These are phyloP conservation scores for Monilinia fructigena DNA, from an alignment of 2,329 filamentous ascomycete species.

Conservation along the genomic window DNA sequence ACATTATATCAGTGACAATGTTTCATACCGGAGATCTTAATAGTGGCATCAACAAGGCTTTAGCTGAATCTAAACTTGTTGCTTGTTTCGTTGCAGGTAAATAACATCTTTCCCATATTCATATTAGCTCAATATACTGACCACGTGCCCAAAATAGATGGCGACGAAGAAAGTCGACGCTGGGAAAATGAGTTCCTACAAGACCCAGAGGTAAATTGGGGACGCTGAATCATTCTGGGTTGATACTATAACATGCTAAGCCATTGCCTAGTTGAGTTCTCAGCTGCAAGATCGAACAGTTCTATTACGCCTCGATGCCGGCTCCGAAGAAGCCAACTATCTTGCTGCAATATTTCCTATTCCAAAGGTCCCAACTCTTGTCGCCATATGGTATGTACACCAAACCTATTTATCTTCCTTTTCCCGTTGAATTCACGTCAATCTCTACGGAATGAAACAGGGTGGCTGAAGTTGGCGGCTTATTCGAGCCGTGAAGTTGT, in stretches of 20 bases:
- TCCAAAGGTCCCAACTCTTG: slow-evolving; percentile 71
- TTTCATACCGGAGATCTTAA: slow-evolving; percentile 81
- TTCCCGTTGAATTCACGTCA: background rate
- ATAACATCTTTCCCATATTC: slow-evolving; percentile 2
- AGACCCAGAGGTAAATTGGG: slow-evolving; percentile 52
- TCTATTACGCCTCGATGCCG: slow-evolving; percentile 66
- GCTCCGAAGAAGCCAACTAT: slow-evolving; percentile 78
- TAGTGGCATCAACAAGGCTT: slow-evolving; percentile 73
- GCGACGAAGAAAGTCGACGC: slow-evolving; percentile 61
- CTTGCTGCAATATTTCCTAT: slow-evolving; percentile 80
- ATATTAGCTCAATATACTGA: background rate
- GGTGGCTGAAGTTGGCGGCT: background rate
- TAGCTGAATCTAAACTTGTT: slow-evolving; percentile 74
- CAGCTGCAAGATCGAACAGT: slow-evolving; percentile 64
- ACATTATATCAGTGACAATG: slow-evolving; percentile 49
- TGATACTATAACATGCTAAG: slow-evolving; percentile 21
- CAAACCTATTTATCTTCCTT: slow-evolving; percentile 4
- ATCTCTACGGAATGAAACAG: background rate
- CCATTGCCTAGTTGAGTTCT: slow-evolving; percentile 49
- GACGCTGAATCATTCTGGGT: background rate
- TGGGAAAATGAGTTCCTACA: slow-evolving; percentile 72
- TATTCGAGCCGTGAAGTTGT: background rate
- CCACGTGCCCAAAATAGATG: slow-evolving; percentile 53
- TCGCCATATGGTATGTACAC: slow-evolving; percentile 68
- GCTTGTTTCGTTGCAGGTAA: slow-evolving; percentile 80